A percentile compares a stretch with the other conserved stretches of the same genome.
phyloP scores from a whole-genome alignment of 768 basidiomycete species.

The Mycena indigotica region DNA sequence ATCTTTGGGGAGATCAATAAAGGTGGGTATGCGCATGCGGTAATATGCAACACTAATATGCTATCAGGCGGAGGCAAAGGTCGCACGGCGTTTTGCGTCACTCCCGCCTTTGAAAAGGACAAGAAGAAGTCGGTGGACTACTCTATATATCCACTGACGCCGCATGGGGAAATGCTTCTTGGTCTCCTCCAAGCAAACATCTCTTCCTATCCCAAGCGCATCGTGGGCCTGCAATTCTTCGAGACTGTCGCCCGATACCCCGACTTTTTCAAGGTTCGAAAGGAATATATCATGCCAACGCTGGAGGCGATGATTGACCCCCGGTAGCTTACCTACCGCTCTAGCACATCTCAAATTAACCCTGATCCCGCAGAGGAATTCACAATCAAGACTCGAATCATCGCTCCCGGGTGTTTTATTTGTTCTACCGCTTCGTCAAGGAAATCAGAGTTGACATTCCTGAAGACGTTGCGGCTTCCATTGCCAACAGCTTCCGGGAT shows the following conservation, averaged over 20 bases:
- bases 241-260: conserved; percentile 90
- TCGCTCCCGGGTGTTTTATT: conserved; percentile 83
- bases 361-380: conserved; percentile 89
- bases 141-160: conserved; percentile 80
- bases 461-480: conserved; percentile 63
- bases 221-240: conserved; percentile 88
- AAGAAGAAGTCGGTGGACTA: conserved; percentile 69
- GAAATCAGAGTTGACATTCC: conserved; percentile 80
- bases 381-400: conserved; percentile 74
- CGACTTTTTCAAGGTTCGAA: conserved; percentile 95
- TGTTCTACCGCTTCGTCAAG: conserved; percentile 90
- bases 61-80: conserved; percentile 81
- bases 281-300: conserved; percentile 83
- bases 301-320: conserved; percentile 85
- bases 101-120: conserved; percentile 68
- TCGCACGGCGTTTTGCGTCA: conserved; percentile 82
- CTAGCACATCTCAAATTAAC: too few relatives aligned
- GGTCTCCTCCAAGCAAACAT: conserved; percentile 84
- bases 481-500: conserved; percentile 77
- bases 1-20: conserved; percentile 94
- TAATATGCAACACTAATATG: conserved; percentile 9
- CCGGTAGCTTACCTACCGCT: too few relatives aligned
- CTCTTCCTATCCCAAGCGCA: conserved; percentile 77
- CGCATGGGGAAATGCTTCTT: conserved; percentile 87
- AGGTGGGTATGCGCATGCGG: conserved; percentile 49